Percentiles rank a stretch among this genome's conserved stretches.
These are phyloP conservation scores for Clavispora asparagi DNA, from an alignment of 805 yeast genomes.

Conservation along the genomic window DNA sequence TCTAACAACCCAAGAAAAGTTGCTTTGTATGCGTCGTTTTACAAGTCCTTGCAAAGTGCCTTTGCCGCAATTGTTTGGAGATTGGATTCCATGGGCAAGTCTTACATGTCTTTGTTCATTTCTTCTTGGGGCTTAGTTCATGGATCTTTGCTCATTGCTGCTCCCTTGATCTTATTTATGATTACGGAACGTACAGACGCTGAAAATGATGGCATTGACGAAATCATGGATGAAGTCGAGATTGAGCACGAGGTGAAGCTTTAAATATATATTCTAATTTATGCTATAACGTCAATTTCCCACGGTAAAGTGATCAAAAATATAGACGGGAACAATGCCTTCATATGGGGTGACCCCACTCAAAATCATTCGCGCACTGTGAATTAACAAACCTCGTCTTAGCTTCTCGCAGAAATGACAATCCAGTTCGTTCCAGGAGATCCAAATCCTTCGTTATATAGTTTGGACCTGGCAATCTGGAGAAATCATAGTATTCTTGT, in stretches of 20 bases:
- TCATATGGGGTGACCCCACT: neutral
- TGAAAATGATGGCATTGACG: constrained; percentile 26
- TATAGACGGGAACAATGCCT: neutral
- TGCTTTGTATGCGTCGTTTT: constrained; percentile 56
- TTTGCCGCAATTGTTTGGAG: constrained; percentile 61
- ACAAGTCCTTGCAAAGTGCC: constrained; percentile 61
- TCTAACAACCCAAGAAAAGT: constrained; percentile 53
- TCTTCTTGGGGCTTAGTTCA: constrained; percentile 48
- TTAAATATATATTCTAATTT: neutral
- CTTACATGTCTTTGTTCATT: constrained; percentile 41
- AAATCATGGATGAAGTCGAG: constrained; percentile 20
- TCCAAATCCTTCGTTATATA: constrained; percentile 54
- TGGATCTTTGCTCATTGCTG: constrained; percentile 45
- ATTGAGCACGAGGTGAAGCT: constrained; percentile 7
- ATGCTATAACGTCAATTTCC: constrained; percentile 11
- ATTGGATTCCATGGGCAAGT: constrained; percentile 38
- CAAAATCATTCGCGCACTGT: neutral
- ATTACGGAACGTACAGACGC: constrained; percentile 41
- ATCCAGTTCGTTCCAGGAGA: constrained; percentile 80
- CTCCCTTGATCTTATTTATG: constrained; percentile 40
- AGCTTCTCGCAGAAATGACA: constrained; percentile 39
- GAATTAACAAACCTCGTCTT: neutral
- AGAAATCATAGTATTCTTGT: constrained; percentile 55
- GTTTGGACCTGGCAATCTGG: constrained; percentile 63
- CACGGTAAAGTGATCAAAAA: neutral